Conservation (phyloP, 1,139 yeast genomes). For the Blastobotrys buckinghamii region DNA sequence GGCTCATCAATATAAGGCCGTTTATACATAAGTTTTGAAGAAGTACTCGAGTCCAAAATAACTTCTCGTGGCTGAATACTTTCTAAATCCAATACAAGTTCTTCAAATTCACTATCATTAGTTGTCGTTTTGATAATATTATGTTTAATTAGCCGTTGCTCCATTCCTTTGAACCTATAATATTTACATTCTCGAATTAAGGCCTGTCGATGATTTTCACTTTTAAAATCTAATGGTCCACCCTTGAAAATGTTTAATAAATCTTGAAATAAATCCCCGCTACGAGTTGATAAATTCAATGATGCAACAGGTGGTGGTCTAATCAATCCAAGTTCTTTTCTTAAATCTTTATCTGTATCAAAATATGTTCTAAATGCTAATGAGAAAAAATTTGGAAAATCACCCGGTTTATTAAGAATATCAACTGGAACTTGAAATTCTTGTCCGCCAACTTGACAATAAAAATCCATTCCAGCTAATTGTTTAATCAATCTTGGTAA, state of each 20-base stretch:
- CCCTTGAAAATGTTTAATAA: constrained; percentile 55
- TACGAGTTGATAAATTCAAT: constrained; percentile 46
- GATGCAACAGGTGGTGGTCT: constrained; percentile 79
- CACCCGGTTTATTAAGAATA: constrained; percentile 54
- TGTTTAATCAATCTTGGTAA: constrained; percentile 49
- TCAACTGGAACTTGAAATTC: constrained; percentile 55
- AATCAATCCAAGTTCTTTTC: constrained; percentile 31
- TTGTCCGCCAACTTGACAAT: constrained; percentile 55
- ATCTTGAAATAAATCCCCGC: constrained; percentile 55
- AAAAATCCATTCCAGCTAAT: constrained; percentile 51
- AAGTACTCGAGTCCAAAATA: constrained; percentile 1
- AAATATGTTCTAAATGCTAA: constrained; percentile 50
- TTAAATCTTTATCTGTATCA: constrained; percentile 42
- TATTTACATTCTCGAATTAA: constrained; percentile 67
- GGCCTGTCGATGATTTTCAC: constrained; percentile 50
- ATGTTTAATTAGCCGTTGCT: constrained; percentile 59
- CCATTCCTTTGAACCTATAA: constrained; percentile 69
- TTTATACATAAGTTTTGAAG: constrained; percentile 30
- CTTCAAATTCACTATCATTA: constrained; percentile 34
- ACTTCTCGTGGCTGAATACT: constrained; percentile 33
- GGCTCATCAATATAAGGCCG: constrained; percentile 55
- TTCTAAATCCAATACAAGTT: constrained; percentile 48
- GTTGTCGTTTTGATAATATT: constrained; percentile 39
- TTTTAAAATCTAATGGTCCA: constrained; percentile 40
- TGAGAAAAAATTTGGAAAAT: constrained; percentile 71